These are phyloP conservation scores for Aureobasidium sp. DNA, from an alignment of 2,329 filamentous ascomycete genomes.

Conservation along the genomic window DNA sequence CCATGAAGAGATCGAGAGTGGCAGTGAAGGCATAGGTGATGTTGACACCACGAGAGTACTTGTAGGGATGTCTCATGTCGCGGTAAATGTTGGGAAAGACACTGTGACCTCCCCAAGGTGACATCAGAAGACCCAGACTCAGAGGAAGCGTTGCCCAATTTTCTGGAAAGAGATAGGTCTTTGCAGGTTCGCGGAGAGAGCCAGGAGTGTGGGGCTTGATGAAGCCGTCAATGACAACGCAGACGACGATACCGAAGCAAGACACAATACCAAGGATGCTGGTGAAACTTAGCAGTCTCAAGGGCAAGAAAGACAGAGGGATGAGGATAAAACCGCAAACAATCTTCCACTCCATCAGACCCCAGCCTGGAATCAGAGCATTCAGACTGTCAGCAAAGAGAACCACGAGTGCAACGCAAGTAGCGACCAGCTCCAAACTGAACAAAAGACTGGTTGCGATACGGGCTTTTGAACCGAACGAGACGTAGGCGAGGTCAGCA, in stretches of 20 bases:
- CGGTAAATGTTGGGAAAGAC: constrained; percentile 82
- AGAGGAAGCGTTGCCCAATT: constrained; percentile 85
- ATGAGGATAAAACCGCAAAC: constrained; percentile 72
- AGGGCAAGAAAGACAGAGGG: constrained; percentile 75
- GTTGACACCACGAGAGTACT: constrained; percentile 67
- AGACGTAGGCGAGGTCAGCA: constrained; percentile 85
- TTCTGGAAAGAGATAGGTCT: constrained; percentile 72
- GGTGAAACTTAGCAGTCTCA: constrained; percentile 79
- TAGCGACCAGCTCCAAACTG: constrained; percentile 76
- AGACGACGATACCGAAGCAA: constrained; percentile 78
- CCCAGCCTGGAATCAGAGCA: constrained; percentile 65
- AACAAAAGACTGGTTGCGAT: constrained; percentile 80
- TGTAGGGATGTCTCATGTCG: constrained; percentile 74
- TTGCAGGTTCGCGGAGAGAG: constrained; percentile 72
- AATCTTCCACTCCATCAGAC: constrained; percentile 72
- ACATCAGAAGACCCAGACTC: constrained; percentile 86
- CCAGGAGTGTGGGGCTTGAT: constrained; percentile 73
- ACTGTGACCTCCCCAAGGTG: constrained; percentile 62
- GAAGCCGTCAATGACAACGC: constrained; percentile 79
- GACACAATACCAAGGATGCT: constrained; percentile 89
- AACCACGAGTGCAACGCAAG: constrained; percentile 82
- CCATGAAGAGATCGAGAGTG: constrained; percentile 72
- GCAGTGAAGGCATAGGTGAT: constrained; percentile 81
- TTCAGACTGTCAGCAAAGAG: constrained; percentile 92
- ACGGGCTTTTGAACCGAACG: constrained; percentile 75